Evolutionary conservation across 306 rosid genomes (phyloP).

Genomic region (Nissolia schottii): DNA sequence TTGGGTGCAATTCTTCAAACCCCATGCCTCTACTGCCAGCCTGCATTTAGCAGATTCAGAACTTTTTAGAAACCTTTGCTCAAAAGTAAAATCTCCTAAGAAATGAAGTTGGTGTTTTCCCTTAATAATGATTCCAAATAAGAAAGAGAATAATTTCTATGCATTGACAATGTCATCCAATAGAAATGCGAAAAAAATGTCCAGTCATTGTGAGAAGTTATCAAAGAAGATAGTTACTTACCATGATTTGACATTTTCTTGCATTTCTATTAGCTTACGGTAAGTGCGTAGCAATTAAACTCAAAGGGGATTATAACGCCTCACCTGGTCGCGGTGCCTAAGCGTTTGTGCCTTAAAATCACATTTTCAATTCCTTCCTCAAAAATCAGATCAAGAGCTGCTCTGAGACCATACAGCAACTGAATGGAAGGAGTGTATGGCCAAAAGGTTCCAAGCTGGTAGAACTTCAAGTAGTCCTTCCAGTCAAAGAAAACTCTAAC

Average conservation of each 20-base stretch:
- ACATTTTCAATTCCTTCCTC: conserved; percentile 98
- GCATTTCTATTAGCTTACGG: too few relatives aligned
- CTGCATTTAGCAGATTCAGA: conserved; percentile 34
- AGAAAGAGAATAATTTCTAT: too few relatives aligned
- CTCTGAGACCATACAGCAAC: conserved; percentile 78
- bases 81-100: not conserved
- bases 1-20: conserved; percentile 96
- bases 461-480: conserved; percentile 92
- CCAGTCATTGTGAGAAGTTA: too few relatives aligned
- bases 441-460: conserved; percentile 88
- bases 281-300: too few relatives aligned
- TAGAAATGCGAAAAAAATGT: too few relatives aligned
- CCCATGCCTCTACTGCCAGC: conserved; percentile 99
- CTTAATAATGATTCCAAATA: not conserved
- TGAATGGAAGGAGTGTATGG: conserved; percentile 99
- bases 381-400: conserved; percentile 86
- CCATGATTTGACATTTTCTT: too few relatives aligned
- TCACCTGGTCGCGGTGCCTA: conserved; percentile 91
- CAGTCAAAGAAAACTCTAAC: conserved; percentile 95
- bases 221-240: too few relatives aligned
- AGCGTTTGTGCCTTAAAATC: conserved; percentile 75
- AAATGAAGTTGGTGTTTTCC: not conserved
- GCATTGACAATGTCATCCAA: too few relatives aligned
- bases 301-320: too few relatives aligned
- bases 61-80: not conserved